Conservation (phyloP, 257 asterid species). For the Nicotiana tomentosiformis region DNA sequence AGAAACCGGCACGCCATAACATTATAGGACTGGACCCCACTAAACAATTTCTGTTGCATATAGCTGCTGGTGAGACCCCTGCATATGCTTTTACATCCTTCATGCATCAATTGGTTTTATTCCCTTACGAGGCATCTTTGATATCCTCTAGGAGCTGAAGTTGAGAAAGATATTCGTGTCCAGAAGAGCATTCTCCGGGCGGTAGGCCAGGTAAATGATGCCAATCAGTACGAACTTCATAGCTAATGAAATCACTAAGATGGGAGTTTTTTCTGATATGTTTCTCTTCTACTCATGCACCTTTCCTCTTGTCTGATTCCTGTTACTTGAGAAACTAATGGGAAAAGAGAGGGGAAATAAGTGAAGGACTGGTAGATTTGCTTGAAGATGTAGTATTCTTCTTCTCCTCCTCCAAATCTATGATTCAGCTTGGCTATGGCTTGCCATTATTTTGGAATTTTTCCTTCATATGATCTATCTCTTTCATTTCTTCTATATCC, state of each 20-base stretch:
- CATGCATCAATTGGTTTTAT: constrained; percentile 8
- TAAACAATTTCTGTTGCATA: constrained; percentile 77
- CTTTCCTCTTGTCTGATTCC: background rate
- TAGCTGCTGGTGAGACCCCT: constrained; percentile 73
- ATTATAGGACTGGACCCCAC: constrained; percentile 90
- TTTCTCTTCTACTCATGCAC: background rate
- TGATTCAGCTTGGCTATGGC: background rate
- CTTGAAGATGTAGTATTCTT: background rate
- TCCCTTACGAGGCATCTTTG: constrained; percentile 15
- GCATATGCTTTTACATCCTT: constrained; percentile 8
- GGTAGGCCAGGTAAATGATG: constrained; percentile 65
- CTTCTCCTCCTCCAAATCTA: background rate
- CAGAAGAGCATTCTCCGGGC: constrained; percentile 88
- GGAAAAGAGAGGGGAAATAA: background rate
- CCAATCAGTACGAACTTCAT: background rate
- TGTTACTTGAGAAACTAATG: background rate
- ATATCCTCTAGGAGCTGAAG: constrained; percentile 62
- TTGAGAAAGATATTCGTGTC: constrained; percentile 73
- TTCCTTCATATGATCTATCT: background rate
- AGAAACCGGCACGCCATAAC: constrained; percentile 68
- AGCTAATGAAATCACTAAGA: background rate
- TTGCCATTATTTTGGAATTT: background rate
- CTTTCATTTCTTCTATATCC: constrained; percentile 1
- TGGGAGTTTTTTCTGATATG: background rate
- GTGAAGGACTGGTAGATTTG: background rate